These are phyloP conservation scores for Mycena olivaceomarginata DNA, from an alignment of 768 basidiomycete genomes.

Conservation along the genomic window DNA sequence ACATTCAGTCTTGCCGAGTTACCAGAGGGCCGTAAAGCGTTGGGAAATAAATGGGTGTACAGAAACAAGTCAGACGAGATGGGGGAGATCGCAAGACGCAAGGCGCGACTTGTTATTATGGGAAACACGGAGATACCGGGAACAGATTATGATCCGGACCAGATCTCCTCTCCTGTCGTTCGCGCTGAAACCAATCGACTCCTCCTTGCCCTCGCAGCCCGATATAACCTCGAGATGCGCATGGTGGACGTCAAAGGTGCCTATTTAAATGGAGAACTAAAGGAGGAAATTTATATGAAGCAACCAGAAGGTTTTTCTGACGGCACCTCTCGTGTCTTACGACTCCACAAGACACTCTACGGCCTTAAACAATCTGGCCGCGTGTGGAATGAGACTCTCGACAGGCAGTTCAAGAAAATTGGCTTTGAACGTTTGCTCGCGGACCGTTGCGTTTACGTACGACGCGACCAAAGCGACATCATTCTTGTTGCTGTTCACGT, in stretches of 20 bases:
- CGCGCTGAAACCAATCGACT: constrained; percentile 51
- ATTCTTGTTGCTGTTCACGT: too few relatives aligned
- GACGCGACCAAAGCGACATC: neutral
- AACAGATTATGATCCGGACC: constrained; percentile 26
- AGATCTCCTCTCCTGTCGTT: constrained; percentile 55
- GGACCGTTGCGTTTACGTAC: constrained; percentile 46
- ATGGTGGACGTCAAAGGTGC: too few relatives aligned
- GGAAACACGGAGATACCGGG: too few relatives aligned
- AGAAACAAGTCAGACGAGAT: too few relatives aligned
- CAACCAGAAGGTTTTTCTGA: too few relatives aligned
- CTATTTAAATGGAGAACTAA: constrained; percentile 25
- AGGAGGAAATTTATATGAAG: constrained; percentile 45
- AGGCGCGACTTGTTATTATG: too few relatives aligned
- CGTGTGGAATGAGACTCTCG: constrained; percentile 53
- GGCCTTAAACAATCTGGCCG: constrained; percentile 53
- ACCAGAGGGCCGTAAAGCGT: constrained; percentile 47
- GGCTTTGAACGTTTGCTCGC: constrained; percentile 29
- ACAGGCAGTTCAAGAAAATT: constrained; percentile 45
- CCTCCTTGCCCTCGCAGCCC: constrained; percentile 31
- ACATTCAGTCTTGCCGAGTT: constrained; percentile 35
- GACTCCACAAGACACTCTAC: too few relatives aligned
- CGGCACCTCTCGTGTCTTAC: too few relatives aligned
- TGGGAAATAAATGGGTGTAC: constrained; percentile 46
- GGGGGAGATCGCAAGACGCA: too few relatives aligned
- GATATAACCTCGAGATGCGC: constrained; percentile 43